Evolutionary conservation across 768 basidiomycete species (phyloP).

Genomic region (Gloeopeniophorella convolvens): DNA sequence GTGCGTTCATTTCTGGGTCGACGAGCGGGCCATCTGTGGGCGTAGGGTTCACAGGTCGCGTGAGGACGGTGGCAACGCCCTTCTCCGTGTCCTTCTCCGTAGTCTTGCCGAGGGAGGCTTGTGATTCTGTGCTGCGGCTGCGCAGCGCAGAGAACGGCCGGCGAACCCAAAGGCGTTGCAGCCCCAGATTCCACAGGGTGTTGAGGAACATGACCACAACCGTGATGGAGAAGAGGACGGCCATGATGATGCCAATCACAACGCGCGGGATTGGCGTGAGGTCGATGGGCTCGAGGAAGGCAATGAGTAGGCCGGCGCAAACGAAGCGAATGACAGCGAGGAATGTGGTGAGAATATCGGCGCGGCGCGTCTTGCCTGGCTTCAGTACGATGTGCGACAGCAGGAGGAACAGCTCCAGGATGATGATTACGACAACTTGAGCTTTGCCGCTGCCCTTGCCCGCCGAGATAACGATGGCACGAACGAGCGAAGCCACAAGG

Average conservation of each 20-base stretch:
- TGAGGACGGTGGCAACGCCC: constrained; percentile 1
- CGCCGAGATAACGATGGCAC: constrained; percentile 67
- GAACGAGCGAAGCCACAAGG: constrained; percentile 52
- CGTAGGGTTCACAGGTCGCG: constrained; percentile 46
- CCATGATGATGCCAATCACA: constrained; percentile 69
- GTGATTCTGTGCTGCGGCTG: constrained; percentile 18
- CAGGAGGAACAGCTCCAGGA: constrained; percentile 60
- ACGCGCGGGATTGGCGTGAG: constrained; percentile 75
- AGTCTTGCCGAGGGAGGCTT: constrained; percentile 28
- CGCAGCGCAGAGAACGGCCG: constrained; percentile 16
- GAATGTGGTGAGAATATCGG: constrained; percentile 63
- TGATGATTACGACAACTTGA: constrained; percentile 61
- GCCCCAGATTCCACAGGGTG: constrained; percentile 41
- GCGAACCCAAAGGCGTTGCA: constrained; percentile 29
- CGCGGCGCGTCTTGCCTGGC: constrained; percentile 62
- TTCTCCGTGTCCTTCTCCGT: constrained; percentile 20
- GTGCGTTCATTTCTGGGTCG: constrained; percentile 34
- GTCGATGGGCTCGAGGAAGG: constrained; percentile 61
- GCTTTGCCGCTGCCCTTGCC: constrained; percentile 53
- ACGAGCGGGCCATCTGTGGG: constrained; percentile 39
- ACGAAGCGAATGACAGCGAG: constrained; percentile 62
- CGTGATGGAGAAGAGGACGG: constrained; percentile 65
- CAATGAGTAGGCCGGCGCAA: constrained; percentile 64
- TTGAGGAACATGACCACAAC: constrained; percentile 67
- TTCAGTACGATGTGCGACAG: constrained; percentile 44